Evolutionary conservation across 1,284 basidiomycete species (phyloP).

Genomic region (Ganoderma sinense): DNA sequence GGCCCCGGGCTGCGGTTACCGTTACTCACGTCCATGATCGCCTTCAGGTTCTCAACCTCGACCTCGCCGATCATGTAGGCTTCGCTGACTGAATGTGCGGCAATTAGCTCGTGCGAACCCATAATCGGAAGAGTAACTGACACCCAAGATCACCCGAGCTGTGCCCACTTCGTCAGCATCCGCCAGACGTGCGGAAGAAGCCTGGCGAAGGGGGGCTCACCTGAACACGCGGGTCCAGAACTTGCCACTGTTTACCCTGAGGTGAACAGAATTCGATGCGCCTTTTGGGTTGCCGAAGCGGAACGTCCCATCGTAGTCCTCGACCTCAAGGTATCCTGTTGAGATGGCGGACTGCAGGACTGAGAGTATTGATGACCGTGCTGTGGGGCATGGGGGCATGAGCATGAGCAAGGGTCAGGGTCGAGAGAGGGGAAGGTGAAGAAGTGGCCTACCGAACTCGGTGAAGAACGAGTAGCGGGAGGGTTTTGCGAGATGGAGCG

Average conservation of each 20-base stretch:
- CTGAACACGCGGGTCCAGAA: constrained; percentile 84
- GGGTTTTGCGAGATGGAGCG: constrained; percentile 14
- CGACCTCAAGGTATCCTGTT: constrained; percentile 67
- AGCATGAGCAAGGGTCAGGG: background rate
- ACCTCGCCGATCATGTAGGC: constrained; percentile 89
- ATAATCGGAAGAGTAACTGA: constrained; percentile 45
- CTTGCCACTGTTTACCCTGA: constrained; percentile 72
- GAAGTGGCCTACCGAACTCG: constrained; percentile 28
- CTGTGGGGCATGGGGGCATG: constrained; percentile 43
- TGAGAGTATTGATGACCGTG: constrained; percentile 68
- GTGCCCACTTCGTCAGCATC: constrained; percentile 8
- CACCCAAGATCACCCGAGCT: constrained; percentile 80
- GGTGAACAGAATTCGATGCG: constrained; percentile 63
- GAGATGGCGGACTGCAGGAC: constrained; percentile 66
- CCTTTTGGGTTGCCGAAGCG: constrained; percentile 63
- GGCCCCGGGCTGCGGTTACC: constrained; percentile 1
- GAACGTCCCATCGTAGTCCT: constrained; percentile 63
- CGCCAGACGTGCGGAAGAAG: background rate
- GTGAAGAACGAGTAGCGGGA: constrained; percentile 28
- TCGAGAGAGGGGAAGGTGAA: background rate
- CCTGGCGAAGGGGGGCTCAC: constrained; percentile 46
- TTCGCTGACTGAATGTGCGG: constrained; percentile 72
- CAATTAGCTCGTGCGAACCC: constrained; percentile 7
- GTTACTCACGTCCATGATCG: constrained; percentile 76
- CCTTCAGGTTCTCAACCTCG: constrained; percentile 74